phyloP scores from a whole-genome alignment of 1,139 yeast species.

The Saccharomyces hybrid region DNA sequence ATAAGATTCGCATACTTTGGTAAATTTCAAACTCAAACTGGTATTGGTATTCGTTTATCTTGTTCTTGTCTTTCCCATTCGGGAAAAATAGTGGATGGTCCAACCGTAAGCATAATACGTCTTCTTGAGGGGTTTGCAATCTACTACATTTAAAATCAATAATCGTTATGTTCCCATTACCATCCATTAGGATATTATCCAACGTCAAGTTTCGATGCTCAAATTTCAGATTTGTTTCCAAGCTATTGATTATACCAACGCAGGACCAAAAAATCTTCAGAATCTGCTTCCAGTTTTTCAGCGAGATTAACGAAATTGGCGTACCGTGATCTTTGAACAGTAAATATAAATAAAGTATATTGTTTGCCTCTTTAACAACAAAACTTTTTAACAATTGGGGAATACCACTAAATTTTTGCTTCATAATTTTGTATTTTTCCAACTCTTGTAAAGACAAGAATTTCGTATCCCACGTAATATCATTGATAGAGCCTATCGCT shows the following conservation, averaged over 20 bases:
- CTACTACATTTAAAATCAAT: conserved; percentile 53
- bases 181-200: conserved; percentile 45
- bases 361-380: conserved; percentile 13
- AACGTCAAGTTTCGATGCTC: conserved; percentile 64
- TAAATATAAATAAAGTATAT: conserved; percentile 16
- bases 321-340: conserved; percentile 29
- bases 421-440: conserved; percentile 18
- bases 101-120: conserved; percentile 35
- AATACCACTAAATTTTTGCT: conserved; percentile 26
- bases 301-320: conserved; percentile 19
- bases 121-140: conserved; percentile 30
- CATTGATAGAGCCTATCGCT: conserved; percentile 15
- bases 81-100: conserved; percentile 45
- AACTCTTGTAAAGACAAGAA: conserved; percentile 26
- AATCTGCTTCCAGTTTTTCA: conserved; percentile 47
- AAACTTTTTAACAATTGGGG: conserved; percentile 22
- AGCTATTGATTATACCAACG: conserved; percentile 41
- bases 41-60: conserved; percentile 40
- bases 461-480: conserved; percentile 15
- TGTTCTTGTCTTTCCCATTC: conserved; percentile 29
- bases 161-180: conserved; percentile 40
- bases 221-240: conserved; percentile 45
- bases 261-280: conserved; percentile 46
- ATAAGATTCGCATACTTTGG: conserved; percentile 37
- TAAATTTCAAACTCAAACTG: conserved; percentile 38